These are phyloP conservation scores for Bolboschoenus planiculmis DNA, from an alignment of 176 grass and related monocot genomes.

Conservation along the genomic window DNA sequence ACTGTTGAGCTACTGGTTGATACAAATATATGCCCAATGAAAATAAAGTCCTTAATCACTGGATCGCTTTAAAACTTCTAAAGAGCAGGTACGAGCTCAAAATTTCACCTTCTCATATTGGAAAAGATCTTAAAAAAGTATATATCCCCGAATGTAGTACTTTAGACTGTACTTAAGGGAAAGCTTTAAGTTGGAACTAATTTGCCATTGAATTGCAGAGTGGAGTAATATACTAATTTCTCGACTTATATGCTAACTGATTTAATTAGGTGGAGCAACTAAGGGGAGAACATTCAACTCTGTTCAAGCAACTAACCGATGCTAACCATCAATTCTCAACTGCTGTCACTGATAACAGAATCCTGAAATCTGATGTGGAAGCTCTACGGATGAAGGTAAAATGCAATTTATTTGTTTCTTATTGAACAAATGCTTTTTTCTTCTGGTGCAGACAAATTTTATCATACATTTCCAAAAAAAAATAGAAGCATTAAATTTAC, in stretches of 20 bases:
- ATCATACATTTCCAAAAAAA: not conserved
- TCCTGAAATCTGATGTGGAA: constrained; percentile 89
- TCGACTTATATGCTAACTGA: not conserved
- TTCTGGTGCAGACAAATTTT: not conserved
- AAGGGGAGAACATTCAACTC: constrained; percentile 47
- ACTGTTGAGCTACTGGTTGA: not conserved
- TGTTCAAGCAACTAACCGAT: constrained; percentile 58
- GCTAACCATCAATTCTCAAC: constrained; percentile 69
- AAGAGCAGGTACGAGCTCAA: not conserved
- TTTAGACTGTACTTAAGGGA: not conserved
- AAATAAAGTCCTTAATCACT: not conserved
- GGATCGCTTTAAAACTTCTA: not conserved
- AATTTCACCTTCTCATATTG: not conserved
- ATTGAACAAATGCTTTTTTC: not conserved
- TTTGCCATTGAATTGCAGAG: not conserved
- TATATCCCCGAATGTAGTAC: not conserved
- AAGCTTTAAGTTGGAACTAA: not conserved
- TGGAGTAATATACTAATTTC: not conserved
- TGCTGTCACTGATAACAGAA: constrained; percentile 53
- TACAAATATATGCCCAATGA: not conserved
- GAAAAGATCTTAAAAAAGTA: not conserved
- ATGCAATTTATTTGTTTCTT: not conserved
- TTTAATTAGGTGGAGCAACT: constrained; percentile 60
- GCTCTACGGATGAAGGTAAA: constrained; percentile 65
- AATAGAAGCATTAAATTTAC: not conserved